A percentile compares a stretch with the other conserved stretches of the same genome.
phyloP scores from a whole-genome alignment of 371 early-diverging fungal species.

The Blakeslea trispora region DNA sequence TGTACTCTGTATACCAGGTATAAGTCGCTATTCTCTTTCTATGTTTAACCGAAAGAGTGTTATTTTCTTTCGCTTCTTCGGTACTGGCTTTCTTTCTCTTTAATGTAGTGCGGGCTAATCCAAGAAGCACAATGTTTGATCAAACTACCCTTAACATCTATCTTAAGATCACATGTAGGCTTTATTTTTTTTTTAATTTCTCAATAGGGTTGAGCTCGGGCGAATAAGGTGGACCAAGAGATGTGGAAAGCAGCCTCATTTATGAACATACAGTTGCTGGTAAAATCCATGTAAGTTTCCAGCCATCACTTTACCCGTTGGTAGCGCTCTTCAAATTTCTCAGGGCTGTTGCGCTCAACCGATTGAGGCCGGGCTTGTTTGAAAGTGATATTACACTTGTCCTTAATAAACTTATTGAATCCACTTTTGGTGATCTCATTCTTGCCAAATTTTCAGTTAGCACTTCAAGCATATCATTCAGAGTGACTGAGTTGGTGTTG shows the following conservation, averaged over 20 bases:
- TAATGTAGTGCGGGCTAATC: too few relatives aligned
- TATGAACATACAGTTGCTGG: constrained; percentile 11
- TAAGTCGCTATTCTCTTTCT: too few relatives aligned
- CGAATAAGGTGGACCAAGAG: constrained; percentile 10
- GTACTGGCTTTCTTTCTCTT: too few relatives aligned
- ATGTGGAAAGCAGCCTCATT: constrained; percentile 11
- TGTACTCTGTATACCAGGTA: too few relatives aligned
- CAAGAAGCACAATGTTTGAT: too few relatives aligned
- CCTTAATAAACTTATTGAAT: neutral
- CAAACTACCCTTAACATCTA: too few relatives aligned
- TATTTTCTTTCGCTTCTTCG: too few relatives aligned
- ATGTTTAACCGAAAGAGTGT: too few relatives aligned
- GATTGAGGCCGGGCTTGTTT: neutral
- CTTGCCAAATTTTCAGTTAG: constrained; percentile 6
- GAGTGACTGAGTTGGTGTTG: neutral
- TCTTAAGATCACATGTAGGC: too few relatives aligned
- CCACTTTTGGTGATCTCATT: constrained; percentile 4
- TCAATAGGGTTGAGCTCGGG: too few relatives aligned
- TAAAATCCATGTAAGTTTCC: neutral
- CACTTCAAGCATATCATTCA: constrained; percentile 8
- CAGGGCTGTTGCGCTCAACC: constrained; percentile 1
- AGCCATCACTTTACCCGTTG: neutral
- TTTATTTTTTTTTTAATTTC: too few relatives aligned
- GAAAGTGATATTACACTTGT: neutral
- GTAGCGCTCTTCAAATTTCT: constrained; percentile 1